Evolutionary conservation across 345 rosid species (phyloP).

Genomic region (Anacardium occidentale): DNA sequence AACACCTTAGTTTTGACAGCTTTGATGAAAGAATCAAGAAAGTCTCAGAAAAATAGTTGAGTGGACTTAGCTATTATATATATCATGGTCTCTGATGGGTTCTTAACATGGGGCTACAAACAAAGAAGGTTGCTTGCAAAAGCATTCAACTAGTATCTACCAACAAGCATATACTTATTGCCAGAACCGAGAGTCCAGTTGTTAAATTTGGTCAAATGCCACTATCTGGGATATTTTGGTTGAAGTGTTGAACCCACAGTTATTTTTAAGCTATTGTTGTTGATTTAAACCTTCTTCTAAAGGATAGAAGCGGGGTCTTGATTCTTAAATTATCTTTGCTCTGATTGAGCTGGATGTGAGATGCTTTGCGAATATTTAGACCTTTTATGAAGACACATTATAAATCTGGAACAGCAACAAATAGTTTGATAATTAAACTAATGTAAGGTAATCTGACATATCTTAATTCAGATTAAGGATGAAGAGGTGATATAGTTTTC

Average conservation of each 20-base stretch:
- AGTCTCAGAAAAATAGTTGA: conserved; percentile 15
- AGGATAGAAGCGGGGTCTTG: conserved; percentile 2
- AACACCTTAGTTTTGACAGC: conserved; percentile 15
- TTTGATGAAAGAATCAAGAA: conserved; percentile 14
- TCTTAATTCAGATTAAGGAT: not conserved
- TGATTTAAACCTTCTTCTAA: conserved; percentile 14
- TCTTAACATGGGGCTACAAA: conserved; percentile 24
- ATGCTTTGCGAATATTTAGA: not conserved
- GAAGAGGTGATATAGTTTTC: not conserved
- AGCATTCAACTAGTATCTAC: conserved; percentile 23
- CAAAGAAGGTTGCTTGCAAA: conserved; percentile 12
- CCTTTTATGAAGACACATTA: not conserved
- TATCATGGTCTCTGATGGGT: conserved; percentile 15
- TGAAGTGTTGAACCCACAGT: not conserved
- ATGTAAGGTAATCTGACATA: not conserved
- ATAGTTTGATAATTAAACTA: not conserved
- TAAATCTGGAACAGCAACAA: not conserved
- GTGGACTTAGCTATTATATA: conserved; percentile 28
- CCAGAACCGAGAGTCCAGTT: conserved; percentile 14
- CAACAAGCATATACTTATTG: conserved; percentile 12
- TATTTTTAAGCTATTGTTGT: not conserved
- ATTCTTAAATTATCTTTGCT: conserved; percentile 1
- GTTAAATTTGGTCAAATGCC: conserved; percentile 13
- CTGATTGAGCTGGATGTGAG: not conserved
- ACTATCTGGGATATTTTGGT: conserved; percentile 2